These are phyloP conservation scores for Fusarium sp. DNA, from an alignment of 2,329 filamentous ascomycete genomes.

Conservation along the genomic window DNA sequence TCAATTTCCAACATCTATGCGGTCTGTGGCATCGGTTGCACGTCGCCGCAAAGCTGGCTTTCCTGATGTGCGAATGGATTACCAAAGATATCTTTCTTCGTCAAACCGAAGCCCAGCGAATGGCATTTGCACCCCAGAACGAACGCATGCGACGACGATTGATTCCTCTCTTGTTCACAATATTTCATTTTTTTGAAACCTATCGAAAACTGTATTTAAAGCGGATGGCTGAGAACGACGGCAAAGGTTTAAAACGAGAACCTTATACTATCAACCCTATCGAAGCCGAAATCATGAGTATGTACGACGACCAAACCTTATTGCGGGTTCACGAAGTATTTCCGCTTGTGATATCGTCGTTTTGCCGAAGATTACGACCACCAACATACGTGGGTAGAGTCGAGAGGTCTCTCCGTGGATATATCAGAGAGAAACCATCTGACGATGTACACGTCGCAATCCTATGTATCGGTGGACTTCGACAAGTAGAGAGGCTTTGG, in stretches of 20 bases:
- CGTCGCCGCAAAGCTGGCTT: conserved; percentile 71
- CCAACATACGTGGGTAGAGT: conserved; percentile 73
- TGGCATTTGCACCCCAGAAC: conserved; percentile 69
- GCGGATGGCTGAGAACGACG: conserved; percentile 64
- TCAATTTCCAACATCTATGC: conserved; percentile 71
- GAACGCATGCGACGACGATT: conserved; percentile 73
- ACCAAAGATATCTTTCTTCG: conserved; percentile 73
- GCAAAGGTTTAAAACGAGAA: conserved; percentile 62
- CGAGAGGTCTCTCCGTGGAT: conserved; percentile 71
- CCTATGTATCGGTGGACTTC: conserved; percentile 69
- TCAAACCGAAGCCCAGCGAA: conserved; percentile 64
- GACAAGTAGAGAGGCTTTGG: conserved; percentile 73
- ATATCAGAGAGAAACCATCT: conserved; percentile 70
- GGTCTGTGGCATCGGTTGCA: conserved; percentile 74
- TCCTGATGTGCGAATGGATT: conserved; percentile 72
- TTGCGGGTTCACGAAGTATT: conserved; percentile 73
- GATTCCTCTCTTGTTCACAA: conserved; percentile 72
- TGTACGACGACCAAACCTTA: conserved; percentile 73
- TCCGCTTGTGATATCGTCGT: conserved; percentile 72
- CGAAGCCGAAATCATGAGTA: conserved; percentile 69
- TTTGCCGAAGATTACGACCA: conserved; percentile 70
- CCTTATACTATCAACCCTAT: conserved; percentile 73
- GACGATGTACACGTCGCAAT: conserved; percentile 73
- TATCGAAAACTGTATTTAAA: conserved; percentile 70
- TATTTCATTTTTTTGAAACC: conserved; percentile 76